Conservation (phyloP, 139 green algal genomes). For the Closterium sp. region DNA sequence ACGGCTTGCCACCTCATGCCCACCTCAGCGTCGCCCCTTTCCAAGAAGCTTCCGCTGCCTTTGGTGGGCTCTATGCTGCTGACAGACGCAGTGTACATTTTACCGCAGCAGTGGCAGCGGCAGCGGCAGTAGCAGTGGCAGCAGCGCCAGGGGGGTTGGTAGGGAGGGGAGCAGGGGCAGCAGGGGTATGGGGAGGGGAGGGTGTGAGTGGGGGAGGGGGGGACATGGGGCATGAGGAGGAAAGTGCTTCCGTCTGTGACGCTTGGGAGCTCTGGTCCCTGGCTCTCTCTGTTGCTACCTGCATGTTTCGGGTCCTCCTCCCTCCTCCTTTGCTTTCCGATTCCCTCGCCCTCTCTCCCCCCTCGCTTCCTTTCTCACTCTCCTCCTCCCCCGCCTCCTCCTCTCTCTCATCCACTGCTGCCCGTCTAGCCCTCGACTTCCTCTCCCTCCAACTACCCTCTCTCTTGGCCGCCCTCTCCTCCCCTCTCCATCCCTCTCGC, state of each 20-base stretch:
- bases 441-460: neutral
- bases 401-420: neutral
- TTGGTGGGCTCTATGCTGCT: neutral
- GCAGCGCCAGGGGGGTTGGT: too few species aligned
- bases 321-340: neutral
- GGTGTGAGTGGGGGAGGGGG: neutral
- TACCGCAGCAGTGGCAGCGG: neutral
- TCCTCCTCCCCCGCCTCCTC: neutral
- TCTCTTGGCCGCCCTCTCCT: neutral
- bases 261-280: neutral
- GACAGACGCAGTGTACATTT: neutral
- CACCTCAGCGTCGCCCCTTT: neutral
- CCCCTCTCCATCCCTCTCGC: neutral
- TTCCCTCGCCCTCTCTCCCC: neutral
- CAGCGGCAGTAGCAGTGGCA: too few species aligned
- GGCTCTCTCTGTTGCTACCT: neutral
- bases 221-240: neutral
- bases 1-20: neutral
- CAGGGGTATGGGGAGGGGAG: neutral
- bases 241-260: neutral
- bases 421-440: neutral
- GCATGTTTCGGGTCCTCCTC: neutral
- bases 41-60: neutral
- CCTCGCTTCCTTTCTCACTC: neutral
- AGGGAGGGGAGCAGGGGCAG: neutral